Evolutionary conservation across 148 eudicot species (phyloP), one percentile per base, ranked within the genome.

Genomic region (Rhododendron kiyosumense): DNA sequence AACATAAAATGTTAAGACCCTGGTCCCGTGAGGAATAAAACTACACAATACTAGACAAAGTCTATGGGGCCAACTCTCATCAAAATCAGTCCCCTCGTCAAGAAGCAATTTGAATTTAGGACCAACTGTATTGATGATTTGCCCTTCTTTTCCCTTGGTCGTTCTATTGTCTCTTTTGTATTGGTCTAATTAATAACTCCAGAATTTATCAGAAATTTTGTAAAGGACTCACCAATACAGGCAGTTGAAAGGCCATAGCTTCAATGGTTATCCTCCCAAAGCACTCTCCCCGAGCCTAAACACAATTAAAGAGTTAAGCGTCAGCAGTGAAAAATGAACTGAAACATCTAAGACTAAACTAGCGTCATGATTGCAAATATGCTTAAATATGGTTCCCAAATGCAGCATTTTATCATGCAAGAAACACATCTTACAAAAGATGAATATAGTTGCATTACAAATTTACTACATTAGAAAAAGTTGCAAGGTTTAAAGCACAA

Each of bases 211-310:
- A 32, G 13, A 81, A 83, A 20, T 28, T 45, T 46, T 48, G 69
- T 51, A 45, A 36, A 74, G 87, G 43, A 59, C 88, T 91, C 88
- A 94, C 98, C 92, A 94, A 84, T 63, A 94, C 98, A 83, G 98
- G 98, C 54, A 94, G 91, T 91, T 93, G 95, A 87, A 96, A 96
- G 45, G 98, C 98, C 98, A 96, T 96, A 48, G 98, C 98, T 91
- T 96, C 98, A 69, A 96, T 96, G 78, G 97, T 96, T 78, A 96
- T 96, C 91, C 98, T 92, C 85, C 98, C 96, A 87, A 94, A 96
- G 89, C 98, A 96, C 79, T 96, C 98, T 71, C 98, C 97, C 59
- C 98, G 97, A 4, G 92, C 96, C 97, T 96, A 79, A 81, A 88
- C 49, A 57, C 24, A 57, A 74, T 49, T 4, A 9, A 51, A 52